A percentile compares a stretch with the other conserved stretches of the same genome.
phyloP scores from a whole-genome alignment of 176 grass and related monocot species.

The Poa annua region DNA sequence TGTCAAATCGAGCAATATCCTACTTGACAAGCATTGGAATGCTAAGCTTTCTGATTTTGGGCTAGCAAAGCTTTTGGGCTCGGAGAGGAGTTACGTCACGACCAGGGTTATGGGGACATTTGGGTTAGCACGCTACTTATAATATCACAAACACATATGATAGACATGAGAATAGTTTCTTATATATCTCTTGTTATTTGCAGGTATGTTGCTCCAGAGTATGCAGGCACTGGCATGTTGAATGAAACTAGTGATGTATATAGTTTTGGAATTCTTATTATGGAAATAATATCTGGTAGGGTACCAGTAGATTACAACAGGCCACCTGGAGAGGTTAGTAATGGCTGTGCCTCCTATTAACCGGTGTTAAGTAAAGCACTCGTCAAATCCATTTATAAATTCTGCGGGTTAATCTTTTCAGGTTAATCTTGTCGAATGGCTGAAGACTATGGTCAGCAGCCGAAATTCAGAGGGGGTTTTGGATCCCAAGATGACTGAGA shows the following conservation, averaged over 20 bases:
- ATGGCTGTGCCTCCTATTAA: slow-evolving; percentile 1
- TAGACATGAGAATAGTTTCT: not conserved
- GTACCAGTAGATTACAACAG: slow-evolving; percentile 92
- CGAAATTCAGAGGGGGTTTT: slow-evolving; percentile 93
- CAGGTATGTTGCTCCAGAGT: slow-evolving; percentile 96
- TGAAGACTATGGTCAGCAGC: slow-evolving; percentile 93
- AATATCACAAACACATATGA: not conserved
- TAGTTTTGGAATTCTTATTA: slow-evolving; percentile 97
- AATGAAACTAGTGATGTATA: slow-evolving; percentile 98
- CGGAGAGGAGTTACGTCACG: slow-evolving; percentile 91
- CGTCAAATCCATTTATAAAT: slow-evolving; percentile 33
- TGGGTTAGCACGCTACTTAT: slow-evolving; percentile 53
- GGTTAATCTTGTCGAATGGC: slow-evolving; percentile 98
- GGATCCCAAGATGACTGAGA: slow-evolving; percentile 93
- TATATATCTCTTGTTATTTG: slow-evolving; percentile 40
- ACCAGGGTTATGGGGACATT: slow-evolving; percentile 99
- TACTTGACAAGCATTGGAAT: slow-evolving; percentile 92
- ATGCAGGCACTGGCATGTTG: slow-evolving; percentile 96
- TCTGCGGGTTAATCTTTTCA: slow-evolving; percentile 44
- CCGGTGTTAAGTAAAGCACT: not conserved
- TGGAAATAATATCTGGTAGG: slow-evolving; percentile 95
- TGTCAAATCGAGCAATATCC: slow-evolving; percentile 96
- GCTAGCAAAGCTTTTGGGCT: slow-evolving; percentile 88
- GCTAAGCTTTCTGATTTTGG: slow-evolving; percentile 98
- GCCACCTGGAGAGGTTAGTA: slow-evolving; percentile 84